A percentile compares a stretch with the other conserved stretches of the same genome.
Conservation (phyloP, 2,329 filamentous ascomycete species). For the Exophiala viscosa region DNA sequence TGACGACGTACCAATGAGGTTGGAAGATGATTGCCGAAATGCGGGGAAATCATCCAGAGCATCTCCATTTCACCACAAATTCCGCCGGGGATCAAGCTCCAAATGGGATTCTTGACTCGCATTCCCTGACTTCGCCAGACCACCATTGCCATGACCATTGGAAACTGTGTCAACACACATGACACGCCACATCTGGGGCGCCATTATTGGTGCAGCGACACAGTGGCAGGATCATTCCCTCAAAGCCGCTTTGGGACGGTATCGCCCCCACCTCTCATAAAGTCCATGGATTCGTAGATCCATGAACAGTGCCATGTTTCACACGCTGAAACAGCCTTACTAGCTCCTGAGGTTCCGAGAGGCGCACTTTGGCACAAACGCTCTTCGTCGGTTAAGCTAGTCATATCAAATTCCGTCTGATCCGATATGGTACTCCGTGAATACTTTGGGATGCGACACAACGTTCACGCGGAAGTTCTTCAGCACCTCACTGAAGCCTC, state of each 20-base stretch:
- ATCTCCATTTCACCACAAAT: neutral
- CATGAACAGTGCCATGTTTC: no score
- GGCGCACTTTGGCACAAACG: no score
- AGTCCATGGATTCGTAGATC: no score
- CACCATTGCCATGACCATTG: neutral
- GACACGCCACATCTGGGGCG: neutral
- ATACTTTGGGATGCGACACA: no score
- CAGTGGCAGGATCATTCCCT: neutral
- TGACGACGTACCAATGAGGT: no score
- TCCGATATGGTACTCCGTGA: no score
- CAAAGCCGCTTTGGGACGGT: neutral
- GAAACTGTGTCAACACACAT: neutral
- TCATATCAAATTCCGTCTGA: no score
- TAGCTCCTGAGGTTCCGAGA: no score
- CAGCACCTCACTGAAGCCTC: no score
- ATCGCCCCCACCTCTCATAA: neutral
- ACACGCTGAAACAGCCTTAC: no score
- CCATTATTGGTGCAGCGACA: neutral
- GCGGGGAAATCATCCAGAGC: constrained; percentile 1
- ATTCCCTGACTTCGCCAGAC: neutral
- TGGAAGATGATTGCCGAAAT: neutral
- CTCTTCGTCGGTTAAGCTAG: no score
- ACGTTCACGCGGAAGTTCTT: no score
- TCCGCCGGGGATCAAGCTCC: neutral
- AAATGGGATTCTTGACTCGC: constrained; percentile 1